These are phyloP conservation scores for Phytophthora rubi DNA, from an alignment of 352 stramenopile genomes.

Conservation along the genomic window DNA sequence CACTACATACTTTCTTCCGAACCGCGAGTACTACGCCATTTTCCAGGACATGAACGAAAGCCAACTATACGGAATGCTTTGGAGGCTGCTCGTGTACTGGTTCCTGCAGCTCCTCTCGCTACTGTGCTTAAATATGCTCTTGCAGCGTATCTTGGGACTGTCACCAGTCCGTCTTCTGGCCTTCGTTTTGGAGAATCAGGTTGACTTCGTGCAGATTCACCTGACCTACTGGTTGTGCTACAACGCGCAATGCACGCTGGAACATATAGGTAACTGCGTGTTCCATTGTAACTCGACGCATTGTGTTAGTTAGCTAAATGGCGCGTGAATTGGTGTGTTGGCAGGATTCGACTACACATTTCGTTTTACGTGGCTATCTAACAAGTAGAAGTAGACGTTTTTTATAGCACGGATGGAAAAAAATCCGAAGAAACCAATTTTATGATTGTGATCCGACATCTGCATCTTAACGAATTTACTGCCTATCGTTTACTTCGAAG, in stretches of 20 bases:
- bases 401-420: too few relatives aligned
- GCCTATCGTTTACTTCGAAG: too few relatives aligned
- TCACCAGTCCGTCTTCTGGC: constrained; percentile 32
- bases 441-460: too few relatives aligned
- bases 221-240: constrained; percentile 44
- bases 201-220: constrained; percentile 26
- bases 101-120: constrained; percentile 15
- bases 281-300: too few relatives aligned
- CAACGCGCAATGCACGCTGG: constrained; percentile 17
- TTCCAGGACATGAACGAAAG: too few relatives aligned
- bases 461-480: too few relatives aligned
- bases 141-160: constrained; percentile 4
- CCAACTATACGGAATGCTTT: background rate
- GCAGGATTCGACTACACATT: constrained; percentile 23
- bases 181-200: constrained; percentile 43
- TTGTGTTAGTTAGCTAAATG: background rate
- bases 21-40: constrained; percentile 10
- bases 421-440: too few relatives aligned
- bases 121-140: background rate
- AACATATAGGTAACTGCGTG: constrained; percentile 1
- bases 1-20: constrained; percentile 10
- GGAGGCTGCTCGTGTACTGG: constrained; percentile 13
- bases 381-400: background rate
- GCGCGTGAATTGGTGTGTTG: background rate
- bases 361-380: constrained; percentile 5